Evolutionary conservation across 306 rosid genomes (phyloP), one percentile per base, ranked within the genome.

Genomic region (Abrus precatorius): DNA sequence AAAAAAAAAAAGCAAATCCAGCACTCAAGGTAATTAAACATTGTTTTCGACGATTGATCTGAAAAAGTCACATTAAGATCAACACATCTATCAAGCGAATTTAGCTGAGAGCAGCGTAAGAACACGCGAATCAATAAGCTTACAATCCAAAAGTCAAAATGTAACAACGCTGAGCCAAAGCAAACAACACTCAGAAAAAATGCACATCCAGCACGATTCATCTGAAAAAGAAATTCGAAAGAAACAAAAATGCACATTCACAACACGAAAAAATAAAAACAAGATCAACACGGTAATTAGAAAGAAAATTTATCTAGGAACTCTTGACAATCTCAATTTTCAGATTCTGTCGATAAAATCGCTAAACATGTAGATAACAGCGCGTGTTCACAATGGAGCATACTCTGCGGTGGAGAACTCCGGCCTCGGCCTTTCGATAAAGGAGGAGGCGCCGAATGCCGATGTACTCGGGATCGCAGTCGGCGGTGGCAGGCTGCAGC

Each of bases 361-460:
- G 12, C 50, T 10, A 32, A 36, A 43, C 41, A 43, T 52, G 27
- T 44, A 41, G 36, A 72, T 45, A 48, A 14, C 10, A 28, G 75
- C 4, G 49, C 29, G 34, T 38, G 53, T 68, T 60, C 13, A 1
- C 38, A 6, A 41, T 9, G 62, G 69, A 80, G 80, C 92, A 6
- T 93, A 93, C 97, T 71, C 60, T 74, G 13, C 95, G 98, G 86
- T 89, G 90, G 45, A 81, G 55, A 79, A 85, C 57, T 10, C 88
- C 91, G 79, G 91, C 84, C 76, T 85, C 91, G 27, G 93, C 89
- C 87, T 91, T 93, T 68, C 88, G 86, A 60, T 74, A 72, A 66
- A 93, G 95, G 6, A 93, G 97, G 73, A 93, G 85, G 74, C 98
- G 98, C 9, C 97, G 97, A 82, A 89, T 60, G 80, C 95, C 95